Conservation (phyloP, 768 basidiomycete genomes). For the Serendipita indica region DNA sequence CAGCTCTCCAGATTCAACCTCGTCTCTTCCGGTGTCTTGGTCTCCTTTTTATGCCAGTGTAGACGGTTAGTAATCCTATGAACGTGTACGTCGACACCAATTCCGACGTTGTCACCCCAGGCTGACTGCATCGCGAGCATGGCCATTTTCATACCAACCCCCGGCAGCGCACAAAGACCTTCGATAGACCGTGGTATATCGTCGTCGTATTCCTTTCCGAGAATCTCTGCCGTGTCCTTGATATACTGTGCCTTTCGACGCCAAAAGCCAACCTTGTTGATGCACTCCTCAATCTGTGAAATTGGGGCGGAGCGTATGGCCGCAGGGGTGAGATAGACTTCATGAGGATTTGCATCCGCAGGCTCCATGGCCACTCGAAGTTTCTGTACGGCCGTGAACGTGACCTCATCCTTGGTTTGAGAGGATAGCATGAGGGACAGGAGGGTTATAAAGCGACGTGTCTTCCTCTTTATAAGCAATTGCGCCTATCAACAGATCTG, state of each 20-base stretch:
- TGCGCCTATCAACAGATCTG: constrained; percentile 4
- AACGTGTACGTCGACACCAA: constrained; percentile 93
- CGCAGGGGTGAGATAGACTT: constrained; percentile 66
- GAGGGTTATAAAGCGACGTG: constrained; percentile 66
- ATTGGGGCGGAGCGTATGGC: constrained; percentile 41
- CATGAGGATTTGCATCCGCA: constrained; percentile 18
- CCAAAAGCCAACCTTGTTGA: constrained; percentile 89
- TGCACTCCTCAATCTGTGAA: constrained; percentile 24
- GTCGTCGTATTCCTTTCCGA: constrained; percentile 57
- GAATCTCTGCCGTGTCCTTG: constrained; percentile 50
- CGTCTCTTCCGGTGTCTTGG: constrained; percentile 79
- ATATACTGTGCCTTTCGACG: constrained; percentile 74
- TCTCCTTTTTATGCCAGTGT: constrained; percentile 78
- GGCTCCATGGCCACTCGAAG: constrained; percentile 43
- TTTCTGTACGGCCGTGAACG: constrained; percentile 60
- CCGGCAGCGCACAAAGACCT: constrained; percentile 71
- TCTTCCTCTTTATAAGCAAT: constrained; percentile 31
- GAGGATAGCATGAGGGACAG: constrained; percentile 91
- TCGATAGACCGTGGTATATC: constrained; percentile 85
- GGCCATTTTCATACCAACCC: constrained; percentile 96
- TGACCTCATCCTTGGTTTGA: constrained; percentile 89
- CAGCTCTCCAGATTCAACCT: constrained; percentile 79
- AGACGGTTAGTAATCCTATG: constrained; percentile 88
- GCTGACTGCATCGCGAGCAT: constrained; percentile 71
- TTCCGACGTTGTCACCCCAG: constrained; percentile 69